Conservation (phyloP, 169 alveolate species). For the Plasmodium gonderi region DNA sequence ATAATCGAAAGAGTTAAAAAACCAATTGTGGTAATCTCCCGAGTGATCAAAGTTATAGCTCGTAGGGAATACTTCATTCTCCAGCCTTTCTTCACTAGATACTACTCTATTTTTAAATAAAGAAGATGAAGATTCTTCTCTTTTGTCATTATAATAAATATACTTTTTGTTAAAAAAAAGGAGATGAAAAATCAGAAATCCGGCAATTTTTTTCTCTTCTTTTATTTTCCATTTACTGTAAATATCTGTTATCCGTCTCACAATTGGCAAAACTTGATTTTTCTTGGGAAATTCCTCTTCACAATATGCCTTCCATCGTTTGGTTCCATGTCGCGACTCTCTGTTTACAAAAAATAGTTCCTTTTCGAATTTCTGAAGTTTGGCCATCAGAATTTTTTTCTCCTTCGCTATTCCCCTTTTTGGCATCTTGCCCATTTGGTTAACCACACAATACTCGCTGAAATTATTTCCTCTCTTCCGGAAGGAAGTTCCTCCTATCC, state of each 20-base stretch:
- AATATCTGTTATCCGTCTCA: conserved; percentile 1
- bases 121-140: neutral
- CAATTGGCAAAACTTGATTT: neutral
- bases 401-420: no score
- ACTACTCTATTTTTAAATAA: no score
- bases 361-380: neutral
- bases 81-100: no score
- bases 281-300: neutral
- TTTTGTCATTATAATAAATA: conserved; percentile 36
- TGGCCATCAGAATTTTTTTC: neutral
- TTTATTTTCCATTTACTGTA: conserved; percentile 21
- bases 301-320: neutral
- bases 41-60: neutral
- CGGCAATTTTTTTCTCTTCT: conserved; percentile 34
- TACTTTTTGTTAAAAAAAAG: conserved; percentile 16
- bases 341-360: neutral
- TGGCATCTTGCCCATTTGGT: no score
- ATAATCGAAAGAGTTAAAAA: conserved; percentile 61
- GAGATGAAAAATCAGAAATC: conserved; percentile 32
- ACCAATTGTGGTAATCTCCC: conserved; percentile 39
- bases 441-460: no score
- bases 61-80: no score
- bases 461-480: no score
- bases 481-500: no score
- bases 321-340: neutral